Base-by-base conservation (phyloP, 73 alveolate genomes). In the Symbiodinium pilosum region DNA sequence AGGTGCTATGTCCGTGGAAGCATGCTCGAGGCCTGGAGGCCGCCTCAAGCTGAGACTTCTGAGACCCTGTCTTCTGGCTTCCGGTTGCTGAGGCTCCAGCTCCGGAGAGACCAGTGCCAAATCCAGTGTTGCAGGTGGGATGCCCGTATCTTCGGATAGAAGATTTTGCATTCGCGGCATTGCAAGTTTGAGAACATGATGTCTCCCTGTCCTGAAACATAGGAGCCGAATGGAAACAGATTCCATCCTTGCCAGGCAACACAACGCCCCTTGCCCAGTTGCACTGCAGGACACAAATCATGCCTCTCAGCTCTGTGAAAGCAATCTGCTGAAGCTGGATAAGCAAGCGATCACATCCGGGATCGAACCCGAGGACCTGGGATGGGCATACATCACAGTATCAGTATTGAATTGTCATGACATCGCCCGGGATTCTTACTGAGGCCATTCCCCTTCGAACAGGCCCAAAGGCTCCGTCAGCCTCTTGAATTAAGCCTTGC, bases 401-500 rank as follows among this genome's bases (percentile, higher is more conserved):
- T n/a, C n/a, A n/a, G n/a, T n/a, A n/a, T n/a, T n/a, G n/a, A n/a
- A n/a, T n/a, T n/a, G n/a, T n/a, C n/a, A n/a, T n/a, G n/a, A n/a
- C n/a, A n/a, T n/a, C n/a, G n/a, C n/a, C n/a, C n/a, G n/a, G n/a
- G n/a, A n/a, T n/a, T n/a, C n/a, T n/a, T n/a, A n/a, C n/a, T n/a
- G n/a, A n/a, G n/a, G n/a, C n/a, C n/a, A n/a, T n/a, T n/a, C n/a
- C n/a, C n/a, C n/a, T n/a, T n/a, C n/a, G n/a, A n/a, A n/a, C n/a
- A n/a, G n/a, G n/a, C n/a, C n/a, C n/a, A n/a, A n/a, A n/a, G n/a
- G n/a, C n/a, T 38, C 81, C 81, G 1, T 64, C 81, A 38, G 81
- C 30, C 40, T 9, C 81, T 64, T 24, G 81, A 64, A 64, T 64
- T 64, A 64, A 64, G 81, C 81, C 81, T 64, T 64, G 81, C 81